Conservation (phyloP, 2,329 filamentous ascomycete genomes). For the Tolypocladium cylindrosporum region DNA sequence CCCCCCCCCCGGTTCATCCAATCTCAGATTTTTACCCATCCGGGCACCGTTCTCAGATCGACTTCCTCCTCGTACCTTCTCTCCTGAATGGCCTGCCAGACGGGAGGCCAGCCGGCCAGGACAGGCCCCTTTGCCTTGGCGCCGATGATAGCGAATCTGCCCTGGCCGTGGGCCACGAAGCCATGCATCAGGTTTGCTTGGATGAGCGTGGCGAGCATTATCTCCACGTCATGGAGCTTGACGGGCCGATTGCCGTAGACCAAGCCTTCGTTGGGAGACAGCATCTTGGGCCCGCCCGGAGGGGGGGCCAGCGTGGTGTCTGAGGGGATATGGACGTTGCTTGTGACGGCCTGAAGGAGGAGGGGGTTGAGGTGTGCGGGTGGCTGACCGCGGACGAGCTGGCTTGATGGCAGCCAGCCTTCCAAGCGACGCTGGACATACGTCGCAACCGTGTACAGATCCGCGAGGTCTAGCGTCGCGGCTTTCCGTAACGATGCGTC, state of each 20-base stretch:
- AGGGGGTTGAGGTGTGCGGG: slow-evolving; percentile 37
- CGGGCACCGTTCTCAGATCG: slow-evolving; percentile 59
- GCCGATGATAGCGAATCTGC: slow-evolving; percentile 74
- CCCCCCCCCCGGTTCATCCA: background rate
- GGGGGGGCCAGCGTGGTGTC: slow-evolving; percentile 36
- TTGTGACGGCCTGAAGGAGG: slow-evolving; percentile 41
- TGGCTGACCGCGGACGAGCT: slow-evolving; percentile 20
- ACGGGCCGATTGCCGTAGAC: slow-evolving; percentile 54
- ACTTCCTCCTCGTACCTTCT: slow-evolving; percentile 48
- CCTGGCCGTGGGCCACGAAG: slow-evolving; percentile 69
- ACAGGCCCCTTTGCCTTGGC: slow-evolving; percentile 57
- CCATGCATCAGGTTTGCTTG: slow-evolving; percentile 75
- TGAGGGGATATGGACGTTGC: slow-evolving; percentile 28
- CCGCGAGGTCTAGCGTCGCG: slow-evolving; percentile 63
- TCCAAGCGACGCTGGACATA: slow-evolving; percentile 57
- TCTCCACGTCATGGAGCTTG: slow-evolving; percentile 60
- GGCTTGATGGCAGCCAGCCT: slow-evolving; percentile 38
- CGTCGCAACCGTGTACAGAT: slow-evolving; percentile 53
- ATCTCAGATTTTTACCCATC: slow-evolving; percentile 53
- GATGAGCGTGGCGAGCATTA: slow-evolving; percentile 64
- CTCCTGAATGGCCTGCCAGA: slow-evolving; percentile 58
- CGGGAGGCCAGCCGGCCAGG: slow-evolving; percentile 63
- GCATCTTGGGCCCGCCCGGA: slow-evolving; percentile 32
- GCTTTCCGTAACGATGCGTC: slow-evolving; percentile 49
- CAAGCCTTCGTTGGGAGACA: slow-evolving; percentile 48